Evolutionary conservation across 345 rosid species (phyloP), one percentile per base, ranked within the genome.

Genomic region (Pistacia atlantica): DNA sequence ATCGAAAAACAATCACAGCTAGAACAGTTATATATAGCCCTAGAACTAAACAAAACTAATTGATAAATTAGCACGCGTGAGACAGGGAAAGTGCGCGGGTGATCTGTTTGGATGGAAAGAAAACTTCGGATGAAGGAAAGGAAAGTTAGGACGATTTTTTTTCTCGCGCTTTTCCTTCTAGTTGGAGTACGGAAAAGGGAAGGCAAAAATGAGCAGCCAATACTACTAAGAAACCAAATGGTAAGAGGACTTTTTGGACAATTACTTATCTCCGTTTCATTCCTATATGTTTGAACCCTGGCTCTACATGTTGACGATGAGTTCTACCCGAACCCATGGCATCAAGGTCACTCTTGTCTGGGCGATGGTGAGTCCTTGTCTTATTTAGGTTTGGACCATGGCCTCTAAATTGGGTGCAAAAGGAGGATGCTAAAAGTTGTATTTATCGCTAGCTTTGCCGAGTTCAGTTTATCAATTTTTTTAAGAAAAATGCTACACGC

Each of bases 81-180:
- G 8, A 42, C 0, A 42, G 46, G 46, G 46, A 42, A 8, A 42
- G 8, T 31, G 17, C 3, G 20, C 60, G 45, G 42, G n/a, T 18
- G 2, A 35, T 5, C 55, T 62, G 79, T 20, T 83, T 65, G 68
- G 79, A 54, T 59, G 48, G 59, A 42, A 22, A 68, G 66, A 71
- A 77, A 83, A 52, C 16, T 38, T 25, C 13, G 20, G 45, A 3
- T 3, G 18, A 17, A 8, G 10, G 5, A 37, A 17, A 45, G 45
- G 31, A 67, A 14, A 20, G 11, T 60, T 12, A 16, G 13, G 13
- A 7, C 45, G 61, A 71, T 71, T 59, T 66, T 59, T 55, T 59
- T 56, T 75, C 46, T 74, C 61, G 22, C 45, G 31, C 18, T 71
- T 28, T 68, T 67, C 22, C 13, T 22, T 60, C 25, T 46, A 3